Base-by-base conservation (phyloP, 116 monocot species). In the Papilionanthe hybrid region DNA sequence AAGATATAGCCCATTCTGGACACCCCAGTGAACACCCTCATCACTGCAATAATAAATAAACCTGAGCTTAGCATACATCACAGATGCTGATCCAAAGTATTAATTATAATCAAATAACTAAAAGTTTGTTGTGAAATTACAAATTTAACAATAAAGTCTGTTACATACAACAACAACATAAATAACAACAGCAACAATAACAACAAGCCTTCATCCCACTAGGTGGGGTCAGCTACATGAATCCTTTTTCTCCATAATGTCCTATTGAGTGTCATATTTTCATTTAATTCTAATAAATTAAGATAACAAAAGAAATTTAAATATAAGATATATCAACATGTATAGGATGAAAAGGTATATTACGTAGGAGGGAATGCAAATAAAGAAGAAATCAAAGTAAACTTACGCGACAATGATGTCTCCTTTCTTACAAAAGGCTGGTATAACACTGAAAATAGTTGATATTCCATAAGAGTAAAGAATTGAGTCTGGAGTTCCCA, bases 341-440 rank as follows among this genome's bases (percentile, higher is more conserved):
- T 25, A 23, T 65, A 65, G n/a, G 15, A 68, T 30, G 10, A 68
- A 68, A 9, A 68, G 8, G 30, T 68, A 29, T 3, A 43, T 41
- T 41, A 72, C 18, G 41, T 22, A 68, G n/a, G n/a, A 72, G 72
- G n/a, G 43, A 43, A 43, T 2, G 43, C 43, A 43, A 43, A 6
- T 43, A 43, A 43, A 43, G 6, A 6, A 43, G 2, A 43, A 43
- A 3, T 2, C 10, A 43, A 72, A 28, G 43, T 72, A 79, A 79
- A 90, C 94, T 94, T 85, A 98, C 98, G 91, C 93, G 13, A 98
- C 91, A 83, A 98, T 91, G n/a, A 98, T 93, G 80, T 98, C 98
- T 81, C 98, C 94, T 88, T 98, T 98, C 84, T 98, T 98, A 76
- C 93, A 93, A 81, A 98, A 98, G 80, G 94, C 94, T 81, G 98